phyloP scores from a whole-genome alignment of 2,329 filamentous ascomycete genomes.

The Teratosphaeria gauchensis region DNA sequence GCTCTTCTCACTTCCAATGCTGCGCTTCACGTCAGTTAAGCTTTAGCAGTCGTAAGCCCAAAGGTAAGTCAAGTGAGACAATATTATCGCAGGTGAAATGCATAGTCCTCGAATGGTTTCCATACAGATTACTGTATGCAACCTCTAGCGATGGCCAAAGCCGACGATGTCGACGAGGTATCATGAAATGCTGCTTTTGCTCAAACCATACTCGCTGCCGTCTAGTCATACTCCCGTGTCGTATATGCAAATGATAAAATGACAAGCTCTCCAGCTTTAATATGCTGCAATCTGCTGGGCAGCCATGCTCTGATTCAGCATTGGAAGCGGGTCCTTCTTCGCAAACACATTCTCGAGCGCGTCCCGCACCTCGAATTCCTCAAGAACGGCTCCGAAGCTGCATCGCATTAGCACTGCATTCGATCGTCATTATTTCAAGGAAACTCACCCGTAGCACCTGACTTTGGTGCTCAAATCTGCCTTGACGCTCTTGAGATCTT shows the following conservation, averaged over 20 bases:
- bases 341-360: slow-evolving; percentile 63
- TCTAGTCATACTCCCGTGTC: neutral
- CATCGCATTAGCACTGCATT: neutral
- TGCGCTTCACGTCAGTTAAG: too few relatives aligned
- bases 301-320: neutral
- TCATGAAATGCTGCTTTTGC: neutral
- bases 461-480: slow-evolving; percentile 70
- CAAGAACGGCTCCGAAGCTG: slow-evolving; percentile 59
- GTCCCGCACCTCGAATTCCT: slow-evolving; percentile 67
- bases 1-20: neutral
- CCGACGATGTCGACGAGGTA: neutral
- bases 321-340: slow-evolving; percentile 34
- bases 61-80: too few relatives aligned
- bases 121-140: neutral
- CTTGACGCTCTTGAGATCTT: slow-evolving; percentile 63
- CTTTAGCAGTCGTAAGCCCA: too few relatives aligned
- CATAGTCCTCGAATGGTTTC: neutral
- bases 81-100: neutral
- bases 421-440: neutral
- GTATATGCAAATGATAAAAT: neutral
- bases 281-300: neutral
- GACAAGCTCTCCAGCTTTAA: neutral
- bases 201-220: neutral
- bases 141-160: neutral
- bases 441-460: slow-evolving; percentile 80